These are phyloP conservation scores for Brassica balearica DNA, from an alignment of 441 rosid species.

Conservation along the genomic window DNA sequence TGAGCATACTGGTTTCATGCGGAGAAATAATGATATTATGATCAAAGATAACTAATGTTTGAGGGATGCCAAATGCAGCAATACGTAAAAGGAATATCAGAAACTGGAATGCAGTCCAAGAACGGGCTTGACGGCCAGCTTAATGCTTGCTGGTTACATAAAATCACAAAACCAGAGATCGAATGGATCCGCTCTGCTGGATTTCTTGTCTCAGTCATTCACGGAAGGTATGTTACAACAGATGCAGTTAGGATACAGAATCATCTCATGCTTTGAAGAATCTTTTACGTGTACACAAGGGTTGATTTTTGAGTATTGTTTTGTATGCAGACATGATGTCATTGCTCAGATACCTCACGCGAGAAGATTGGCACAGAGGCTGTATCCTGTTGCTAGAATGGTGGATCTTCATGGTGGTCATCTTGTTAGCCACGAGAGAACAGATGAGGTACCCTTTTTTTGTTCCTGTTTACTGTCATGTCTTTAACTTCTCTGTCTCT, in stretches of 20 bases:
- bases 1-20: conserved; percentile 39
- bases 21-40: not conserved
- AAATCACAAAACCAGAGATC: conserved; percentile 64
- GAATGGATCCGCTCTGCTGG: conserved; percentile 68
- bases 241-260: conserved; percentile 3
- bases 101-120: conserved; percentile 87
- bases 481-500: too few relatives aligned
- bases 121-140: conserved; percentile 90
- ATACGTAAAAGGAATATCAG: conserved; percentile 91
- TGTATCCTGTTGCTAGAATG: conserved; percentile 88
- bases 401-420: conserved; percentile 98
- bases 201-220: conserved; percentile 91
- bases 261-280: not conserved
- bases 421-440: conserved; percentile 94
- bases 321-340: conserved; percentile 67
- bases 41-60: too few relatives aligned
- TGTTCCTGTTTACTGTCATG: not conserved
- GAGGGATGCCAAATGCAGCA: conserved; percentile 55
- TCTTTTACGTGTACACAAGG: not conserved
- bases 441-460: conserved; percentile 95
- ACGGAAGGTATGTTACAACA: conserved; percentile 71
- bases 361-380: conserved; percentile 78
- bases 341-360: conserved; percentile 91
- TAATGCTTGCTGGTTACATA: conserved; percentile 98
- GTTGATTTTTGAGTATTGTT: conserved; percentile 9